A percentile compares a stretch with the other conserved stretches of the same genome.
Conservation (phyloP, 2,329 filamentous ascomycete species). For the Exophiala sideris region DNA sequence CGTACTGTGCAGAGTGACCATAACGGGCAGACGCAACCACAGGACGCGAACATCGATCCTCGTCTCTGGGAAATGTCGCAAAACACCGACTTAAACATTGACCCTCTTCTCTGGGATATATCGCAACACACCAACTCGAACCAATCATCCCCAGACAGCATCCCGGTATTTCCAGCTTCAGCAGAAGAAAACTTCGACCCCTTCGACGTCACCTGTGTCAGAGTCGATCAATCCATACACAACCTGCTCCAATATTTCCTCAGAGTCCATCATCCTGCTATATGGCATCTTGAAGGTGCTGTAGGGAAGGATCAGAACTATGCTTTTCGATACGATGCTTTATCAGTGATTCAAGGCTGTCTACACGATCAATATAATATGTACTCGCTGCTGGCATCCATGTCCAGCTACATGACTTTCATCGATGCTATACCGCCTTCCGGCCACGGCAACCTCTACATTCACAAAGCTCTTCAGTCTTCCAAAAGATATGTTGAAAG, state of each 20-base stretch:
- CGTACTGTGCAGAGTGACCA: too few species aligned
- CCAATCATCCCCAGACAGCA: neutral
- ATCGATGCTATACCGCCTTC: constrained; percentile 6
- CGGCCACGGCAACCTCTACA: constrained; percentile 10
- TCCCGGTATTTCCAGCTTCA: constrained; percentile 14
- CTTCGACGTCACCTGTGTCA: constrained; percentile 14
- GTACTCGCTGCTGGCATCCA: constrained; percentile 21
- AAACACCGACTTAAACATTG: too few species aligned
- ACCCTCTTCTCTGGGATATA: constrained; percentile 6
- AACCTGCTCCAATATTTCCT: constrained; percentile 21
- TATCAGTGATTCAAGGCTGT: constrained; percentile 14
- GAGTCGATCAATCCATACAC: constrained; percentile 11
- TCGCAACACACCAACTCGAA: neutral
- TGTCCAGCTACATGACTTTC: constrained; percentile 16
- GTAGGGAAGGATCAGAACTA: constrained; percentile 13
- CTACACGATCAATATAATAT: constrained; percentile 21
- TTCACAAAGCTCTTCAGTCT: constrained; percentile 15
- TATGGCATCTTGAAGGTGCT: constrained; percentile 19
- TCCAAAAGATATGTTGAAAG: constrained; percentile 14
- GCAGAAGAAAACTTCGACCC: constrained; percentile 16
- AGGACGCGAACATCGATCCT: neutral
- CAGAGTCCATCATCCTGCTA: constrained; percentile 14
- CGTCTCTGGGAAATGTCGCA: constrained; percentile 7
- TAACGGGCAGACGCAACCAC: too few species aligned
- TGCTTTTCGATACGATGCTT: constrained; percentile 13